A percentile compares a stretch with the other conserved stretches of the same genome.
Conservation (phyloP, 441 rosid genomes). For the Melastoma candidum region DNA sequence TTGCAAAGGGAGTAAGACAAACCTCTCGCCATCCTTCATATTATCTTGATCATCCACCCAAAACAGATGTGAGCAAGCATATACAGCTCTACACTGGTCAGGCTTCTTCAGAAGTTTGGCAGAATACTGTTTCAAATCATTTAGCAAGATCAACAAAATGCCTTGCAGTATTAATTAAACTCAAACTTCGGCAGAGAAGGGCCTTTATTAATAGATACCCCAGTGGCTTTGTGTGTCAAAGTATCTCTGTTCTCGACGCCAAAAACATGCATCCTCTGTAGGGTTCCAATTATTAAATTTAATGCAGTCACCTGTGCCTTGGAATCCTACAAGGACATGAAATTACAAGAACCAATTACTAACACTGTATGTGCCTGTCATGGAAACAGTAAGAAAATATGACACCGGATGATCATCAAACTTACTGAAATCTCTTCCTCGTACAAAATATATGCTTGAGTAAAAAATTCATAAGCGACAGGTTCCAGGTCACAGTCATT, state of each 20-base stretch:
- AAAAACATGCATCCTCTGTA: constrained; percentile 95
- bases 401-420: constrained; percentile 10
- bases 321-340: constrained; percentile 57
- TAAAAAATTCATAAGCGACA: constrained; percentile 94
- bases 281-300: constrained; percentile 85
- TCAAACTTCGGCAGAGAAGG: constrained; percentile 5
- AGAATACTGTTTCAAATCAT: constrained; percentile 60
- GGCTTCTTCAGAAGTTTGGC: constrained; percentile 97
- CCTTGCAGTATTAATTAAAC: constrained; percentile 4
- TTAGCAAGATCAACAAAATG: constrained; percentile 4
- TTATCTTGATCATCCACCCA: constrained; percentile 92
- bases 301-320: constrained; percentile 90
- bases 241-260: constrained; percentile 99
- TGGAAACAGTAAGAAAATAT: constrained; percentile 1
- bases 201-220: constrained; percentile 44
- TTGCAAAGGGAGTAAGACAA: constrained; percentile 5
- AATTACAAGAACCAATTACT: neutral
- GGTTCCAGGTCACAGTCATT: constrained; percentile 93
- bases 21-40: constrained; percentile 96
- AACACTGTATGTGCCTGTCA: neutral
- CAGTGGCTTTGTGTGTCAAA: constrained; percentile 88
- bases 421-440: constrained; percentile 97
- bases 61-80: constrained; percentile 88
- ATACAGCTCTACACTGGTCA: constrained; percentile 98
- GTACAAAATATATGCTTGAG: constrained; percentile 91